Evolutionary conservation across 495 filamentous ascomycete genomes (phyloP), one percentile per base, ranked within the genome.

Genomic region (Rusavskia elegans): DNA sequence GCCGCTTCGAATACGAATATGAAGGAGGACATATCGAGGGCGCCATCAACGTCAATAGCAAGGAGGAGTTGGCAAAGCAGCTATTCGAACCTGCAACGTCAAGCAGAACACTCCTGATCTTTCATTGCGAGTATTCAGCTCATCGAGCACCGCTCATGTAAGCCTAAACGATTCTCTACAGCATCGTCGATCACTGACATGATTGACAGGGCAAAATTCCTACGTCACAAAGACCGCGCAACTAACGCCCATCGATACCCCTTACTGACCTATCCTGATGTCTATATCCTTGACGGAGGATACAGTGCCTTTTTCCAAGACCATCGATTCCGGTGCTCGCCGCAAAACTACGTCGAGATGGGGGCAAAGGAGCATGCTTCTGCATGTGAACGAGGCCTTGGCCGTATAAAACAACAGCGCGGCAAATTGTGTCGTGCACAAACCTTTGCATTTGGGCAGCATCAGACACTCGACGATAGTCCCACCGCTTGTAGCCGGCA

Each of bases 1-100:
- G 93, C 63, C 85, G 92, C 11, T 99, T 99, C 64, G 93, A 97
- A 67, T 99, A 97, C 64, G 93, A 99, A 67, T 99, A 89, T 64
- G 82, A 94, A 30, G 93, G 93, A 42, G 93, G 93, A 17, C 93
- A 99, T 62, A 95, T 99, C 55, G 75, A 85, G 46, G 84, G 85
- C 0, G 93, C 93, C 32, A 68, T 94, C 60, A 99, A 99, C 69
- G 87, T 84, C 70, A 96, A 95, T 63, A 86, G 95, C 66, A 97
- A 95, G 66, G 90, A 97, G 56, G 65, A 79, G 30, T 71, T 99
- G 53, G 80, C 89, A 1, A 68, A 70, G 48, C 76, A 88, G 46
- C 77, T 99, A 10, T 94, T 99, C 64, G 69, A 76, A 44, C 67
- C 67, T 27, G 66, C 75, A 2, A 76, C 79, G 54, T 70, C 79